A percentile compares a stretch with the other conserved stretches of the same genome.
These are phyloP conservation scores for Ophiosphaerella herpotricha DNA, from an alignment of 2,329 filamentous ascomycete genomes.

Conservation along the genomic window DNA sequence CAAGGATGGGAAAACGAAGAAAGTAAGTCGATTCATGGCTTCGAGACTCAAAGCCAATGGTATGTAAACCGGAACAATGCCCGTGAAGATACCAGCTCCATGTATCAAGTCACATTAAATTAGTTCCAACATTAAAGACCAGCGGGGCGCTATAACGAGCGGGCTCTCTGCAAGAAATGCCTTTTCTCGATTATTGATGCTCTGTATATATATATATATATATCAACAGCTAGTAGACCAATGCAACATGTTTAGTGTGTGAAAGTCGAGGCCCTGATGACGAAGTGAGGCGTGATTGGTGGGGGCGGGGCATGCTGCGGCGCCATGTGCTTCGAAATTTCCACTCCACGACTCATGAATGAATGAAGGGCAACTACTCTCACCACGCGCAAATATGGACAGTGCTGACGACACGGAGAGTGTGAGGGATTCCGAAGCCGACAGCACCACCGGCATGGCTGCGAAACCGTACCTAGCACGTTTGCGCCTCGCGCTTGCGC, in stretches of 20 bases:
- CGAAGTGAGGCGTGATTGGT: constrained; percentile 1
- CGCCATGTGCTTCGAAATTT: too few relatives aligned
- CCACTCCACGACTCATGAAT: too few relatives aligned
- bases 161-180: constrained; percentile 33
- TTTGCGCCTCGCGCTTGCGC: constrained; percentile 52
- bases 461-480: constrained; percentile 48
- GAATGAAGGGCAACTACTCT: constrained; percentile 22
- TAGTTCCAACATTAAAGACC: constrained; percentile 39
- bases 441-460: constrained; percentile 12
- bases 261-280: background rate
- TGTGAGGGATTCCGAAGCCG: constrained; percentile 16
- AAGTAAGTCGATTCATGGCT: constrained; percentile 74
- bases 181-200: constrained; percentile 34
- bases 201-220: constrained; percentile 28
- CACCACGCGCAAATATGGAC: constrained; percentile 6
- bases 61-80: constrained; percentile 44
- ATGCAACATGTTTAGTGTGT: background rate
- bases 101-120: constrained; percentile 47
- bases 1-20: constrained; percentile 62
- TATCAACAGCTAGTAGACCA: background rate
- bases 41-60: constrained; percentile 58
- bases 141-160: constrained; percentile 38
- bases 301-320: constrained; percentile 12
- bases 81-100: constrained; percentile 43
- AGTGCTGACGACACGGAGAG: constrained; percentile 18